Evolutionary conservation across 805 yeast species (phyloP), one percentile per base, ranked within the genome.

Genomic region (Yueomyces sp.): DNA sequence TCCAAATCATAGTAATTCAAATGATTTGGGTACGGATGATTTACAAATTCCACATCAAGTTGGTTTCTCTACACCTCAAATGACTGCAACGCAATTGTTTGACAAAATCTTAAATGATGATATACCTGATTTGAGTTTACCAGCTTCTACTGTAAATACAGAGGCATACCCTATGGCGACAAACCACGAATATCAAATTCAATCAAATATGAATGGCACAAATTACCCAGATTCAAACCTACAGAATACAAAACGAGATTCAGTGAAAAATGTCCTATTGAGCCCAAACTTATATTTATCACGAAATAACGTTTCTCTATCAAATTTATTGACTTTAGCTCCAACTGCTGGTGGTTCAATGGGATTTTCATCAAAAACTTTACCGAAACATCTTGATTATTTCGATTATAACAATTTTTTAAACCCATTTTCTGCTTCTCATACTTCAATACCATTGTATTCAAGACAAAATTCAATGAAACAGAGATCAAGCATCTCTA

Each of bases 41-140:
- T 56, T 49, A 26, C 57, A 49, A 26, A 47, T 49, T 6, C 86
- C 87, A 2, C 71, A 70, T 36, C 85, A 81, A 52, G 86, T 81
- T 27, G 83, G 79, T 2, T 85, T 82, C 55, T 76, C 94, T 1
- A 81, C 92, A 0, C 95, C 95, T 2, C 94, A 85, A 57, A 53
- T 77, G 38, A 55, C 67, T 4, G 77, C 80, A 2, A 62, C 64
- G 6, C 76, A 74, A 36, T 48, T 68, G n/a, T 57, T 61, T 43
- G 42, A 45, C 26, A 58, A 55, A 37, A 56, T 56, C 4, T 42
- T 52, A 11, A 55, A 53, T 28, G 44, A 52, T 3, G 56, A 56
- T 34, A 39, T 49, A 8, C 60, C 56, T 8, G 42, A 52, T 6
- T 40, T 56, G 31, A 45, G 47, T 4, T 43, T 56, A 38, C 58